Base-by-base conservation (phyloP, 2,329 filamentous ascomycete genomes). In the Ophiosphaerella korrae region DNA sequence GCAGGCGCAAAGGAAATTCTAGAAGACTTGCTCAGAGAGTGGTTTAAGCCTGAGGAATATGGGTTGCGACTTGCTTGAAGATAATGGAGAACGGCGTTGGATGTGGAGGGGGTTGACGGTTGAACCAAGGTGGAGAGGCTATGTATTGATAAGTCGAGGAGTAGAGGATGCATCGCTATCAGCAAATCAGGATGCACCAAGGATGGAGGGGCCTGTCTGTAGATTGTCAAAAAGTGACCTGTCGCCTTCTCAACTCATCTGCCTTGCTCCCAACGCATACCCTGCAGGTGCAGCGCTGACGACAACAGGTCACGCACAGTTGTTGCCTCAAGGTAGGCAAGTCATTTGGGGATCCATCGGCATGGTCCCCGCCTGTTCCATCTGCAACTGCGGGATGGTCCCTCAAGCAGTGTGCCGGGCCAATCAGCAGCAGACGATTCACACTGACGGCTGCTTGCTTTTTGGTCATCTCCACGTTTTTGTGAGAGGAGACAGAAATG, bases 1-100 rank as follows among this genome's bases (percentile, higher is more conserved):
- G 54, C 48, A 12, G 71, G 72, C 8, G 80, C 80, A 5, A 64
- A 78, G 18, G 74, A 74, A 36, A 78, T 82, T n/a, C 59, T 78
- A 42, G 57, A 68, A 13, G 75, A 78, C 67, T 57, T 83, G 49
- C 55, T 81, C 53, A 64, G 49, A 33, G 79, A 81, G 55, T 83
- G 80, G 80, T 82, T 82, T 50, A 72, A 68, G 57, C 71, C 71
- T 1, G 73, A 72, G 33, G 57, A 64, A 53, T 66, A 74, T 45
- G 70, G 72, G 13, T 38, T 75, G 55, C 62, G 53, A 45, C 53
- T 74, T 42, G 72, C 72, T 14, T 74, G 35, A 52, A 34, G 7
- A 33, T 21, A 37, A 13, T 23, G 16, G 18, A 21, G 3, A 21
- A 21, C 18, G 18, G 18, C 18, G 18, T 21, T 21, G 18, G 18